Evolutionary conservation across 108 stramenopile species (phyloP), one percentile per base, ranked within the genome.

Genomic region (Thalassiosira profunda): DNA sequence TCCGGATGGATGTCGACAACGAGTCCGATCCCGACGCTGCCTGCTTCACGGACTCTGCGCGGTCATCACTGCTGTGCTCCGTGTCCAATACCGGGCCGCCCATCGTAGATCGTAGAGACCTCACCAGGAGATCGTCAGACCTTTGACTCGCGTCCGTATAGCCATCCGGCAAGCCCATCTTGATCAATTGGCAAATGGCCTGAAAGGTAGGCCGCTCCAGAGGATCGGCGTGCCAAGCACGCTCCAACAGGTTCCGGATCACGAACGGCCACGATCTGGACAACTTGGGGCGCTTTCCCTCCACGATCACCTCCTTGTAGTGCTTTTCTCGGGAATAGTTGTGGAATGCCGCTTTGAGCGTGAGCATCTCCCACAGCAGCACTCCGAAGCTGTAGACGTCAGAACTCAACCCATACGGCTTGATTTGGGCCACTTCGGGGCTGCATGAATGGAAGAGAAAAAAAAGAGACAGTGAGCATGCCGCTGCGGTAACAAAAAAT

Each of bases 371-470:
- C 75, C 75, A 76, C 4, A 76, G 6, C 28, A 76, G 10, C 9
- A 67, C 64, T 24, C 69, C 75, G 47, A 68, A 76, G 24, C 53
- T 56, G 30, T 71, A 76, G 15, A 71, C 61, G 37, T 76, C 75
- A n/a, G 70, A 34, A 43, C 65, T 76, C 10, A 74, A 56, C 0
- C 71, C 71, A 26, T 72, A 72, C n/a, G 61, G 61, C 6, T 28
- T 63, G 17, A 63, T 62, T 48, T 72, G 60, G 33, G 71, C 71
- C n/a, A 72, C 62, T 36, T 72, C 71, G 0, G 71, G 71, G 11
- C n/a, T n/a, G n/a, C n/a, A n/a, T n/a, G n/a, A n/a, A n/a, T n/a
- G n/a, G n/a, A n/a, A n/a, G n/a, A n/a, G n/a, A n/a, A n/a, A n/a
- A n/a, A n/a, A n/a, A n/a, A n/a, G n/a, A n/a, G n/a, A n/a, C n/a